A percentile compares a stretch with the other conserved stretches of the same genome.
Evolutionary conservation across 208 protist genomes (phyloP).

Genomic region (Naegleria fowleri): DNA sequence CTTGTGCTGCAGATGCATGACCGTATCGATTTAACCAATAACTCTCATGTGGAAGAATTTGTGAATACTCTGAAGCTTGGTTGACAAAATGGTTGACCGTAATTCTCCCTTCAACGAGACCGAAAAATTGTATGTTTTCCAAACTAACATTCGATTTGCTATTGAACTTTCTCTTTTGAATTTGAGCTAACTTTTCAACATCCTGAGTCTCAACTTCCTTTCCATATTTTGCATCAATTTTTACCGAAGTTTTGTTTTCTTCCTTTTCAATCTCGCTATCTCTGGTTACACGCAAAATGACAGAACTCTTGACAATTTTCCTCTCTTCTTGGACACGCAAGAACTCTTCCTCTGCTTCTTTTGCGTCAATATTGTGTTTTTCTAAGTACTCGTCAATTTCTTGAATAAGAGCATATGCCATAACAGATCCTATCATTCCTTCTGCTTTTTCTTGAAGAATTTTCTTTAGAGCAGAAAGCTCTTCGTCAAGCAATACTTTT

Average conservation of each 20-base stretch:
- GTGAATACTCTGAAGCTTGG: neutral
- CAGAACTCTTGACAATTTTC: neutral
- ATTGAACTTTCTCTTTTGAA: neutral
- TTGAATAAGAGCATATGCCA: neutral
- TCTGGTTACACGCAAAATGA: neutral
- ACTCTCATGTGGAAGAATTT: neutral
- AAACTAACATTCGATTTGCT: neutral
- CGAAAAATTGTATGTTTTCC: neutral
- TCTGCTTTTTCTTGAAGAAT: neutral
- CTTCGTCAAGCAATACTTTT: neutral
- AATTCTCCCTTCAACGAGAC: neutral
- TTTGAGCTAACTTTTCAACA: neutral
- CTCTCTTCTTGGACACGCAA: neutral
- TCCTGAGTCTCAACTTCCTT: neutral
- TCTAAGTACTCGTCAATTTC: neutral
- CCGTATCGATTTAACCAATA: neutral
- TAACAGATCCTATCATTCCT: neutral
- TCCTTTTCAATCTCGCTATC: neutral
- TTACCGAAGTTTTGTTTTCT: neutral
- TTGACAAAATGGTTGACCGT: neutral
- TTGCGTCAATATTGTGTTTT: neutral
- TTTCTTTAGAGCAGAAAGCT: neutral
- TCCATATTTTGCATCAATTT: neutral
- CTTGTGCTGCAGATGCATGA: neutral
- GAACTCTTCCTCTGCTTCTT: neutral